phyloP scores from a whole-genome alignment of 345 rosid species.

The Eutrema heterophyllum region DNA sequence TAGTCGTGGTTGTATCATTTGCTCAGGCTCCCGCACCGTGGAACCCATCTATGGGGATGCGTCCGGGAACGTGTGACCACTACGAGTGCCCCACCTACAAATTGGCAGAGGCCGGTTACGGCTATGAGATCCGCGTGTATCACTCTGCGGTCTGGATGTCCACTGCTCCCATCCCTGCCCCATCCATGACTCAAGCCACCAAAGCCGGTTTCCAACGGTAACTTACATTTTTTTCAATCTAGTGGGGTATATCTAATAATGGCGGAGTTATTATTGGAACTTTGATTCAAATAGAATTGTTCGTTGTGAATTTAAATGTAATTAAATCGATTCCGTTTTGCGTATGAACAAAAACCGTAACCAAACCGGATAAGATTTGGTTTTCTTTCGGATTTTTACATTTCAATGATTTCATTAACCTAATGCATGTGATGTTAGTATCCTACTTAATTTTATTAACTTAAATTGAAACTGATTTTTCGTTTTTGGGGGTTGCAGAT shows the following conservation, averaged over 20 bases:
- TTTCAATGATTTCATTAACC: background rate
- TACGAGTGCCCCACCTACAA: conserved; percentile 20
- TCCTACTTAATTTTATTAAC: background rate
- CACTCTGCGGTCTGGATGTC: conserved; percentile 13
- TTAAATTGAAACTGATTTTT: background rate
- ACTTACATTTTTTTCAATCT: background rate
- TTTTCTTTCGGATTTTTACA: background rate
- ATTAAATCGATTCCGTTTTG: background rate
- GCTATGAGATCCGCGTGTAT: conserved; percentile 23
- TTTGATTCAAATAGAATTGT: background rate
- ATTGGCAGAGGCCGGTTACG: background rate
- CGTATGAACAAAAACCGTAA: background rate
- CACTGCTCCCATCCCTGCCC: background rate
- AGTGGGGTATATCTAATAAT: background rate
- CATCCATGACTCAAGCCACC: conserved; percentile 24
- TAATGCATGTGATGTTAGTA: background rate
- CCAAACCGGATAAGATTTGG: background rate
- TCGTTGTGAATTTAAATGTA: background rate
- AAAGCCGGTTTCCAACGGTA: conserved; percentile 26
- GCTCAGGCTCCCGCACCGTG: background rate
- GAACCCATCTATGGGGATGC: conserved; percentile 4
- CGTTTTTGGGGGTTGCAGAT: background rate
- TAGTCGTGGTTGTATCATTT: conserved; percentile 15
- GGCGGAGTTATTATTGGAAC: background rate
- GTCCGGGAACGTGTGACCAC: conserved; percentile 17